Evolutionary conservation across 352 stramenopile species (phyloP).

Genomic region (Phytophthora tubulina): DNA sequence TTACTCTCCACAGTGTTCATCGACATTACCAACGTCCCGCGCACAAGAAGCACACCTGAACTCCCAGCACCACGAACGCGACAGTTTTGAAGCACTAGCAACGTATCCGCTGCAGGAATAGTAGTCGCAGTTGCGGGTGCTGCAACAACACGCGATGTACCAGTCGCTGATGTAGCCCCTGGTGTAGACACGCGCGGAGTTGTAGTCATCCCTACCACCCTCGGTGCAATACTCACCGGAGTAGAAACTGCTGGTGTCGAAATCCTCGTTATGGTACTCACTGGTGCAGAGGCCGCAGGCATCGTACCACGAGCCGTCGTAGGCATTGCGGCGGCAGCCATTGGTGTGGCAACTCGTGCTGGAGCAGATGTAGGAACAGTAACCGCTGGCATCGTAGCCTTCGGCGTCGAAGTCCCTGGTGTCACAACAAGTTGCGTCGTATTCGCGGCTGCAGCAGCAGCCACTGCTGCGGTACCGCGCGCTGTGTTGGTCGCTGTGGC

Average conservation of each 20-base stretch:
- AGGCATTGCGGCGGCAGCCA: background rate
- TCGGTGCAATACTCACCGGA: constrained; percentile 10
- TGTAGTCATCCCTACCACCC: background rate
- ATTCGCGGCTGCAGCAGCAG: background rate
- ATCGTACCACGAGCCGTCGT: background rate
- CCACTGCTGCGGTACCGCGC: constrained; percentile 5
- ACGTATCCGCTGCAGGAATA: constrained; percentile 34
- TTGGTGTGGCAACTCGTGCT: constrained; percentile 1
- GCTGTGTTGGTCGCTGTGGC: background rate
- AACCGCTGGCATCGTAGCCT: background rate
- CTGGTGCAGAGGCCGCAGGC: background rate
- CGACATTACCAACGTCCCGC: constrained; percentile 67
- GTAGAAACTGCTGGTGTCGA: constrained; percentile 5
- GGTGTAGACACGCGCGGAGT: background rate
- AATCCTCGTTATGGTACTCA: constrained; percentile 16
- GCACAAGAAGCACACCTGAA: constrained; percentile 66
- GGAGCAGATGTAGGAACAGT: background rate
- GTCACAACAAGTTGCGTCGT: background rate
- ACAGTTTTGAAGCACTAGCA: constrained; percentile 67
- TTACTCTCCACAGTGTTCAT: constrained; percentile 69
- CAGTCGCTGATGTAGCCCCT: background rate
- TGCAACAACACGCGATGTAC: constrained; percentile 2
- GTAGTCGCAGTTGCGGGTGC: background rate
- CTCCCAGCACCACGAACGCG: constrained; percentile 64
- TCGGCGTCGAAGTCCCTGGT: background rate